Base-by-base conservation (phyloP, 2,329 filamentous ascomycete genomes). In the Myriosclerotinia scirpicola region DNA sequence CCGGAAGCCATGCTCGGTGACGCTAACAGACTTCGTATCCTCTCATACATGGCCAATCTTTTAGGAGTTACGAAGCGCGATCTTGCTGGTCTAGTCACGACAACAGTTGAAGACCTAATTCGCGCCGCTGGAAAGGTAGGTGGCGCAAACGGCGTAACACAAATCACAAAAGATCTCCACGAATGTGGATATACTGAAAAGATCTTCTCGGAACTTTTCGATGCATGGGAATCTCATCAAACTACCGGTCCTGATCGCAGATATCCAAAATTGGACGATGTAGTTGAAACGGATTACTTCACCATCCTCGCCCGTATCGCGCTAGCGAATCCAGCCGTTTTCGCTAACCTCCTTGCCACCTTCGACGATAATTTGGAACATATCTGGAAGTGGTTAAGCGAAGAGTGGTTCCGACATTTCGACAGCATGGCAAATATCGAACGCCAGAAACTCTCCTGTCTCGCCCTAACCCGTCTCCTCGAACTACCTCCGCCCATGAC, bases 271-370 rank as follows among this genome's bases (percentile, higher is more conserved):
- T 85, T 97, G 44, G 89, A 90, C 72, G 87, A 88, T 15, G 84
- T 93, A 14, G 88, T 91, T 0, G 88, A 97, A 75, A 90, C 90
- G 0, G 91, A 97, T 75, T 97, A 96, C 76, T 90, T 96, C 74
- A 85, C 87, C 5, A 87, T 98, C 2, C 82, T 99, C 2, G 89
- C 92, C 2, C 89, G 93, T 1, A 84, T 98, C 20, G 86, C 89
- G 0, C 80, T 96, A 2, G 87, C 88, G 0, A 90, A 90, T 48
- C 91, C 93, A 0, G 78, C 89, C 20, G 80, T 90, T 2, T 90
- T 97, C 71, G 80, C 88, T 5, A 81, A 85, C 22, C 80, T 87
- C 77, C 77, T 89, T 22, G 77, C 78, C 22, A 78, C 80, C 5
- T 68, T 74, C 40, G 54, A 60, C 20, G 75, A 75, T 20, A 73